Conservation (phyloP, 768 basidiomycete species). For the Lactifluus hygrophoroides region DNA sequence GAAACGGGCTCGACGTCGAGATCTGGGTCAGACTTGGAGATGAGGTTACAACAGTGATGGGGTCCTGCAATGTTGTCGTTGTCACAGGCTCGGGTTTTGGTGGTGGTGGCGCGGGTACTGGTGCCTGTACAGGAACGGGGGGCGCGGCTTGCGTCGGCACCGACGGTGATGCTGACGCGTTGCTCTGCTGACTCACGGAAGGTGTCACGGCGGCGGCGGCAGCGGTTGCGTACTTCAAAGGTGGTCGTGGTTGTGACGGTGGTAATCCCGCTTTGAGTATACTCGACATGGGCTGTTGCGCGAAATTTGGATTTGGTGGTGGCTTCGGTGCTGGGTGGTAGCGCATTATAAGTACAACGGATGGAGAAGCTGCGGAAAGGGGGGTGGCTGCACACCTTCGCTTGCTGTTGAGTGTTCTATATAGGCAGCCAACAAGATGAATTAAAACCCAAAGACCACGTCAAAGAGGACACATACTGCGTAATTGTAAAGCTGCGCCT, state of each 20-base stretch:
- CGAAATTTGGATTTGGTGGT: constrained; percentile 72
- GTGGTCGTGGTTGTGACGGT: constrained; percentile 50
- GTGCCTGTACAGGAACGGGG: constrained; percentile 32
- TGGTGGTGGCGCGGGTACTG: constrained; percentile 29
- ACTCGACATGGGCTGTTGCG: constrained; percentile 64
- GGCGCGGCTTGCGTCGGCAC: constrained; percentile 34
- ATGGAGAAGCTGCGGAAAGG: background rate
- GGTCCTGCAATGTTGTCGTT: constrained; percentile 27
- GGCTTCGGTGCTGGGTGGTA: constrained; percentile 47
- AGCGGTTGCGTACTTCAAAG: constrained; percentile 87
- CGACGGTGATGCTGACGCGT: constrained; percentile 26
- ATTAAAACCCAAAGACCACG: background rate
- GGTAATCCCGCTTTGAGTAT: constrained; percentile 72
- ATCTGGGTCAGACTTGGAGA: constrained; percentile 84
- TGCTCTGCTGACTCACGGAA: constrained; percentile 26
- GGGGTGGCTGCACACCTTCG: constrained; percentile 50
- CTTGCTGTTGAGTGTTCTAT: constrained; percentile 55
- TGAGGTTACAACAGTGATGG: constrained; percentile 36
- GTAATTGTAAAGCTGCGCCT: constrained; percentile 46
- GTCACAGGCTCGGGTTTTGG: constrained; percentile 24
- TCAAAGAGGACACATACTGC: constrained; percentile 48
- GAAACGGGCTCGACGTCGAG: constrained; percentile 72
- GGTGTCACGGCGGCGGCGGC: constrained; percentile 58
- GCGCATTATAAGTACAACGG: background rate
- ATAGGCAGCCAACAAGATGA: constrained; percentile 20